Evolutionary conservation across 2,329 filamentous ascomycete genomes (phyloP), one percentile per base, ranked within the genome.

Genomic region (Aspergillus fijiensis): DNA sequence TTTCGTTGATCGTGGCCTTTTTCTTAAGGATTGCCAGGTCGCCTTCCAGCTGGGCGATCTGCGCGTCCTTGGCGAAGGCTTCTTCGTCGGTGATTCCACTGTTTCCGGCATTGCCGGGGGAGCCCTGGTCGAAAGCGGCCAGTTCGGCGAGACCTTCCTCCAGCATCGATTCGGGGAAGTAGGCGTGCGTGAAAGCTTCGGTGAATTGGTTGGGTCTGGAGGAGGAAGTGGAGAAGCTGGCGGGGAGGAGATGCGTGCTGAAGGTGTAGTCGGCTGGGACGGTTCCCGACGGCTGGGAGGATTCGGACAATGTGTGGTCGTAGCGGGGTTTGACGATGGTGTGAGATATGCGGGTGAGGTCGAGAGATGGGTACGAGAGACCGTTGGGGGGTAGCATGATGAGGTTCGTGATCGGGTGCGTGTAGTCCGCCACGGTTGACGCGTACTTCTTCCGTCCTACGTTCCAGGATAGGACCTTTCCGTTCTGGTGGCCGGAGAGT

Each of bases 331-430:
- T 97, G 61, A 94, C 82, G 25, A 97, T 83, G 1, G 82, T 84
- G 55, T 81, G 78, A 23, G 84, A 76, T 16, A 84, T 80, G 65
- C 85, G 82, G 19, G 82, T 83, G 70, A 68, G 67, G 51, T 63
- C 65, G 39, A 68, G 63, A 25, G 61, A 69, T 47, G 66, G 71
- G 65, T 64, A 71, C 29, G 77, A 73, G 68, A 81, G 81, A 61
- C 79, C 78, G 74, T 76, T 81, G 0, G 90, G 87, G 10, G 87
- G 83, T 29, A 91, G 79, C 75, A 95, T 90, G n/a, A 82, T 73
- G 25, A 98, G 70, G 67, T 96, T 96, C 11, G 91, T 95, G 35
- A 96, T 87, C 19, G 92, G 87, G 3, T 91, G 89, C 57, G 92
- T 92, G 59, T 96, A 83, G 60, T 89, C 89, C 2, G 85, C 82